phyloP scores from a whole-genome alignment of 129 eudicot genomes.

The Dittrichia graveolens region DNA sequence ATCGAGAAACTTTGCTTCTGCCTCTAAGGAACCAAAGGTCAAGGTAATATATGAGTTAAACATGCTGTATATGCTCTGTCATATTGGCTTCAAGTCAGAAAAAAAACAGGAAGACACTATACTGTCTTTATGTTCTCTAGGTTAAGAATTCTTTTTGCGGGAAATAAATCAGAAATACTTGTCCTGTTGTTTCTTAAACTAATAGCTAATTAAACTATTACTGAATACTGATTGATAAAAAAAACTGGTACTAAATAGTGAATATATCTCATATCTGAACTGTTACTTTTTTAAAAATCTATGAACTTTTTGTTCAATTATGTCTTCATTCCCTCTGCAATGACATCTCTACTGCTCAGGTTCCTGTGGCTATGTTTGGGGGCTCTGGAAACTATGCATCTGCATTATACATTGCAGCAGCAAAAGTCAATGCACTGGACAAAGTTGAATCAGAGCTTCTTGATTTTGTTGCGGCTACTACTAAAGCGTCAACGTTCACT shows the following conservation, averaged over 20 bases:
- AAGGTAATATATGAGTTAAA: conserved; percentile 49
- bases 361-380: conserved; percentile 81
- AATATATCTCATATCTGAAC: not conserved
- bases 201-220: not conserved
- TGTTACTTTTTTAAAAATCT: not conserved
- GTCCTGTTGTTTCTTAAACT: conserved; percentile 7
- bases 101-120: conserved; percentile 1
- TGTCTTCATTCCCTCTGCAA: not conserved
- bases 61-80: not conserved
- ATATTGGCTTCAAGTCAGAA: conserved; percentile 11
- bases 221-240: too few species aligned
- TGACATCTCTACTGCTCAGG: conserved; percentile 44
- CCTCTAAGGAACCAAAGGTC: conserved; percentile 57
- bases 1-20: conserved; percentile 60
- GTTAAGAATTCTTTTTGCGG: not conserved
- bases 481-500: conserved; percentile 62
- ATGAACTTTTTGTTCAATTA: conserved; percentile 3
- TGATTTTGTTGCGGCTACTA: conserved; percentile 58
- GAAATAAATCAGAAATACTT: not conserved
- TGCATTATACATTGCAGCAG: conserved; percentile 81
- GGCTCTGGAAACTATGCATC: conserved; percentile 87
- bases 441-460: conserved; percentile 79
- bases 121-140: not conserved
- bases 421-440: conserved; percentile 66
- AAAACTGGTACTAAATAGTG: not conserved